Evolutionary conservation across 257 asterid species (phyloP).

Genomic region (Lantana camara): DNA sequence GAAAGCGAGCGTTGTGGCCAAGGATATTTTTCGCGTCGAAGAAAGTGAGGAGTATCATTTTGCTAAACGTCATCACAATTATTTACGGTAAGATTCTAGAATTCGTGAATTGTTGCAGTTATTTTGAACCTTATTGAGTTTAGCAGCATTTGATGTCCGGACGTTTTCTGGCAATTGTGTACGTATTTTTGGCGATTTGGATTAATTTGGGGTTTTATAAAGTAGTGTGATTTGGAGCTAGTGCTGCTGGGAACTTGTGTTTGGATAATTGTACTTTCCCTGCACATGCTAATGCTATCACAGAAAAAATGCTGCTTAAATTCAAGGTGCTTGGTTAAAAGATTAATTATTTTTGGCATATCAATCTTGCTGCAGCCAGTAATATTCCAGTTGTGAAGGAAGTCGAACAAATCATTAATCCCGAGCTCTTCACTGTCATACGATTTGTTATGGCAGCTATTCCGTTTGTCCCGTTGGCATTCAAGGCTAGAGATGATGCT

Average conservation of each 20-base stretch:
- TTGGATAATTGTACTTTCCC: not conserved
- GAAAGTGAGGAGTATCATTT: slow-evolving; percentile 65
- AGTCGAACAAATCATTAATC: slow-evolving; percentile 71
- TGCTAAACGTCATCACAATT: slow-evolving; percentile 69
- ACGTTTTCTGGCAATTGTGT: too few relatives aligned
- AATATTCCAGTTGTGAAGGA: slow-evolving; percentile 80
- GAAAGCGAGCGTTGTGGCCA: slow-evolving; percentile 56
- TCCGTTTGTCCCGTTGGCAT: slow-evolving; percentile 58
- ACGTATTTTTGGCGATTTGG: too few relatives aligned
- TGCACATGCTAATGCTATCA: not conserved
- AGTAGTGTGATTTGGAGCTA: not conserved
- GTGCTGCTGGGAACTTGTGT: not conserved
- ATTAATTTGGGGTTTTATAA: too few relatives aligned
- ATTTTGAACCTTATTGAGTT: not conserved
- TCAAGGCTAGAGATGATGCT: slow-evolving; percentile 53
- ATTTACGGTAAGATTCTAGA: slow-evolving; percentile 53
- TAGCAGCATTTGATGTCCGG: not conserved
- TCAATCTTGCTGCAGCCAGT: slow-evolving; percentile 56
- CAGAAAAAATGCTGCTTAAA: slow-evolving; percentile 17
- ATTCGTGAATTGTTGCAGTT: not conserved
- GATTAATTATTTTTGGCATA: slow-evolving; percentile 1
- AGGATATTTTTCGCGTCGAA: slow-evolving; percentile 46
- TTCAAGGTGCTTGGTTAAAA: not conserved
- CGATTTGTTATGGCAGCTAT: slow-evolving; percentile 67
- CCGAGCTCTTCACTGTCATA: slow-evolving; percentile 65